Evolutionary conservation across 148 eudicot species (phyloP).

Genomic region (Amaranthus palmeri): DNA sequence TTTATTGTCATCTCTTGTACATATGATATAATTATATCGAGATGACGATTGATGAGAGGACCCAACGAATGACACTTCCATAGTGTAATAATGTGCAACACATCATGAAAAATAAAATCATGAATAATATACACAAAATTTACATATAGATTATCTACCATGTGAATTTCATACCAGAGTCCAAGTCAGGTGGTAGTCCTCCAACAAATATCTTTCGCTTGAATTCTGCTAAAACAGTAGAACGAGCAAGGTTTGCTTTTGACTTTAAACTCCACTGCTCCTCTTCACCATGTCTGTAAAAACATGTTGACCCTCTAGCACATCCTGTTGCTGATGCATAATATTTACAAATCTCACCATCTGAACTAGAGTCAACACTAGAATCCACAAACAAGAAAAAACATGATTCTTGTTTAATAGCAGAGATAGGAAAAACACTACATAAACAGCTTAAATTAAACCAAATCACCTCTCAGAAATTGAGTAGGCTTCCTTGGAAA

Average conservation of each 20-base stretch:
- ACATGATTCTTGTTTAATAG: background rate
- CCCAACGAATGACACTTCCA: too few relatives aligned
- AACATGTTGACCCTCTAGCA: slow-evolving; percentile 32
- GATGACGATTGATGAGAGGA: too few relatives aligned
- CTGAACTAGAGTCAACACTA: slow-evolving; percentile 26
- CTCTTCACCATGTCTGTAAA: slow-evolving; percentile 31
- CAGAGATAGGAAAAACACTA: background rate
- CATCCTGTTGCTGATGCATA: slow-evolving; percentile 31
- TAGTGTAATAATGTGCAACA: too few relatives aligned
- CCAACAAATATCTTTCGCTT: slow-evolving; percentile 32
- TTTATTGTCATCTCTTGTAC: too few relatives aligned
- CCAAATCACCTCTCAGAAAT: slow-evolving; percentile 26
- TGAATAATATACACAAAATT: too few relatives aligned
- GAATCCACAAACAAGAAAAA: slow-evolving; percentile 5
- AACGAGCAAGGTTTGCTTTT: slow-evolving; percentile 17
- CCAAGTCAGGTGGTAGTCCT: slow-evolving; percentile 29
- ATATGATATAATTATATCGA: too few relatives aligned
- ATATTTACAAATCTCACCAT: slow-evolving; percentile 30
- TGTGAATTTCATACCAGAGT: slow-evolving; percentile 24
- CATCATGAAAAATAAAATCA: too few relatives aligned
- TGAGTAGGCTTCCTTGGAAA: slow-evolving; percentile 22
- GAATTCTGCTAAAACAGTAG: slow-evolving; percentile 22
- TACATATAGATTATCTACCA: background rate
- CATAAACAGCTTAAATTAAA: background rate
- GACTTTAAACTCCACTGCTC: slow-evolving; percentile 18